Percentiles rank a stretch among this genome's conserved stretches.
phyloP scores from a whole-genome alignment of 176 grass and related monocot genomes.

The Zizania latifolia region DNA sequence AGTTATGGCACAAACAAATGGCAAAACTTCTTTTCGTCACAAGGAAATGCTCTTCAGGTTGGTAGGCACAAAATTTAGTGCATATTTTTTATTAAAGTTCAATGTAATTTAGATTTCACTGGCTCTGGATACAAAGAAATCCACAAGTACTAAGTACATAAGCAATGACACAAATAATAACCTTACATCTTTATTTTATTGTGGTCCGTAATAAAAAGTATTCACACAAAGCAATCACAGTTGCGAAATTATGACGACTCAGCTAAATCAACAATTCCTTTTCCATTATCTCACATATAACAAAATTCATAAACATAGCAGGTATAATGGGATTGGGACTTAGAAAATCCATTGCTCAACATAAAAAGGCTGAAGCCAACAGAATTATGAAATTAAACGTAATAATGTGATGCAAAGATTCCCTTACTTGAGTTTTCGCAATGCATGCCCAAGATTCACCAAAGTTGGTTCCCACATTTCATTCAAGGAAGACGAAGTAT shows the following conservation, averaged over 20 bases:
- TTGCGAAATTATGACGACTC: background rate
- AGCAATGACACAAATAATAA: background rate
- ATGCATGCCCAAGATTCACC: slow-evolving; percentile 88
- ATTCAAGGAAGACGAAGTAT: slow-evolving; percentile 60
- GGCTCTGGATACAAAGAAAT: background rate
- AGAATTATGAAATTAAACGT: background rate
- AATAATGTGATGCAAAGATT: slow-evolving; percentile 2
- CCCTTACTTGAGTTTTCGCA: slow-evolving; percentile 83
- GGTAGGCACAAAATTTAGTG: background rate
- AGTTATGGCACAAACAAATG: background rate
- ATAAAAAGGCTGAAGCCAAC: slow-evolving; percentile 8
- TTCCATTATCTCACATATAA: slow-evolving; percentile 15
- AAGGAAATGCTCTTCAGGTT: slow-evolving; percentile 8
- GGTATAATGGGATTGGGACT: background rate
- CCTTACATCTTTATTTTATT: background rate
- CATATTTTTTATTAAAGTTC: background rate
- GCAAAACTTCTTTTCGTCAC: too few species aligned
- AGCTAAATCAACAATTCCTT: slow-evolving; percentile 2
- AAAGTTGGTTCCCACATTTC: slow-evolving; percentile 99
- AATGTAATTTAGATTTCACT: background rate
- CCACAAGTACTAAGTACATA: slow-evolving; percentile 10
- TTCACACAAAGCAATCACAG: background rate
- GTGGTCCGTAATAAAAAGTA: background rate
- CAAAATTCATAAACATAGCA: background rate
- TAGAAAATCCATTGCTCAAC: slow-evolving; percentile 1